Base-by-base conservation (phyloP, 768 basidiomycete genomes). In the Nidula microcarpa region DNA sequence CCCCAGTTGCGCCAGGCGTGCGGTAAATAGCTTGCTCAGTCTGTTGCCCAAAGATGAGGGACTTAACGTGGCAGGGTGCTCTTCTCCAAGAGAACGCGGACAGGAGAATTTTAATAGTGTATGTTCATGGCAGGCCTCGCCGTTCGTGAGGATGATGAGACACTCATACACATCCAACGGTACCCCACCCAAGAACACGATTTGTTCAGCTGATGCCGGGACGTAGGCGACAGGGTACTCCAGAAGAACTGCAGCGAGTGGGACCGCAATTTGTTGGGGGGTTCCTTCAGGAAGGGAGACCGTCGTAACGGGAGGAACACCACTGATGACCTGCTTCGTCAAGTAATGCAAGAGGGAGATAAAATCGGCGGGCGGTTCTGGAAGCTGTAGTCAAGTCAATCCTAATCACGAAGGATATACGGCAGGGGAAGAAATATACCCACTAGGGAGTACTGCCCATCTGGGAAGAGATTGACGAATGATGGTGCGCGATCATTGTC, bases 211-310 rank as follows among this genome's bases (percentile, higher is more conserved):
- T 0, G 59, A 54, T 11, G 49, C 54, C 33, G 74, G 75, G 33
- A 76, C 61, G 48, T 84, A 84, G 18, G 76, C 74, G 7, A 86
- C 75, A 7, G 80, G 79, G 58, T 87, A 87, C 53, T 85, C 85
- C 34, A 87, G 75, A 23, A 87, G 62, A 6, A 84, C 54, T 1
- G 75, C 86, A 4, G 85, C 82, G 4, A 87, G 69, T 11, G 85
- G 78, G 41, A 87, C 67, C 1, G 71, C 64, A 8, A 52, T 60
- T 52, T 64, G 58, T 14, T 64, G 55, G 4, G 68, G 47, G 11
- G 23, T 23, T 23, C 3, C 23, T 23, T 23, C 23, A 9, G 70
- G 61, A 32, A 78, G 56, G 47, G 65, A 23, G 23, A 23, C 23
- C 23, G 23, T 3, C 1, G 23, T 23, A 23, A 23, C 23, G 23